Percentiles rank a stretch among this genome's conserved stretches.
Evolutionary conservation across 805 yeast genomes (phyloP).

Genomic region (Yamadazyma olivae): DNA sequence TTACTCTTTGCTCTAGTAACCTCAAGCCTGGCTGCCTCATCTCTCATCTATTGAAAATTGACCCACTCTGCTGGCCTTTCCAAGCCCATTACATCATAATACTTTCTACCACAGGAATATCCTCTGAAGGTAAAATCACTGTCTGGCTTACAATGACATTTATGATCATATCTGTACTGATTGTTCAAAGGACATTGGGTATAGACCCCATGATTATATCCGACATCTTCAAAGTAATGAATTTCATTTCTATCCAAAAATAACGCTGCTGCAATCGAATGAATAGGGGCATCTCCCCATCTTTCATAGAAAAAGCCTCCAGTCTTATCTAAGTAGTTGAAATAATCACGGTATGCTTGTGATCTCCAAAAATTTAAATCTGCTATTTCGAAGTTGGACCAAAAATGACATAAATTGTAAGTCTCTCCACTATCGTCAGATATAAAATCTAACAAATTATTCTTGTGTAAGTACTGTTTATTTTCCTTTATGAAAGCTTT

Average conservation of each 20-base stretch:
- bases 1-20: too few species aligned
- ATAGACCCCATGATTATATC: constrained; percentile 72
- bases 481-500: constrained; percentile 38
- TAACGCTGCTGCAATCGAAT: constrained; percentile 69
- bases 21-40: too few species aligned
- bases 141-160: constrained; percentile 36
- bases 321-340: constrained; percentile 55
- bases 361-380: constrained; percentile 69
- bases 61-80: constrained; percentile 32
- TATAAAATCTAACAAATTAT: constrained; percentile 12
- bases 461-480: constrained; percentile 15
- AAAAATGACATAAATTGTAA: constrained; percentile 75
- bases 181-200: constrained; percentile 51
- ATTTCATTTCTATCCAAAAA: constrained; percentile 57
- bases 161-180: constrained; percentile 20
- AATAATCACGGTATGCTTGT: constrained; percentile 54
- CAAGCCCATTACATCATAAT: constrained; percentile 27
- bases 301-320: constrained; percentile 86
- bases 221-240: constrained; percentile 74
- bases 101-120: constrained; percentile 27
- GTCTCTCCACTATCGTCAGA: constrained; percentile 9
- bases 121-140: constrained; percentile 29
- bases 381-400: constrained; percentile 78
- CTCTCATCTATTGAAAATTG: constrained; percentile 10
- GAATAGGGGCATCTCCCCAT: constrained; percentile 93